These are phyloP conservation scores for Pochonia chlamydosporia DNA, from an alignment of 2,329 filamentous ascomycete genomes.

Conservation along the genomic window DNA sequence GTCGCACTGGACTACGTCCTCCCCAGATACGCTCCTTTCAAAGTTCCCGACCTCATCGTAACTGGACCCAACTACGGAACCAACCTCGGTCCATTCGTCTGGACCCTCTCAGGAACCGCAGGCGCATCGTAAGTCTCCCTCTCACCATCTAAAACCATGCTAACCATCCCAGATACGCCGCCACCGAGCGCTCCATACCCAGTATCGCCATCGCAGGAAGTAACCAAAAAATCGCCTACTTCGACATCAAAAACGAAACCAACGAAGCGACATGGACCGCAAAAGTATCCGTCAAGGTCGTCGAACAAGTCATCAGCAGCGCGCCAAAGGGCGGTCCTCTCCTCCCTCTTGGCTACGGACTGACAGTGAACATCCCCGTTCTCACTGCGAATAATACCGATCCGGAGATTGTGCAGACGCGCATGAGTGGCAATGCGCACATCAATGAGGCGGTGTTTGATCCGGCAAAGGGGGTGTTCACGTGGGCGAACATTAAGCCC, in stretches of 20 bases:
- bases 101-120: slow-evolving; percentile 44
- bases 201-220: slow-evolving; percentile 42
- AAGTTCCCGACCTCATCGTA: slow-evolving; percentile 46
- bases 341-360: slow-evolving; percentile 45
- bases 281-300: slow-evolving; percentile 35
- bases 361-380: slow-evolving; percentile 43
- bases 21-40: slow-evolving; percentile 40
- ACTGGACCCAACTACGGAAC: slow-evolving; percentile 50
- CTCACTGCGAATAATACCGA: slow-evolving; percentile 33
- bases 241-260: slow-evolving; percentile 28
- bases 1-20: slow-evolving; percentile 52
- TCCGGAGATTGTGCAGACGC: slow-evolving; percentile 39
- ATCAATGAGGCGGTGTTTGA: slow-evolving; percentile 40
- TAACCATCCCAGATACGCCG: slow-evolving; percentile 33
- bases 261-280: slow-evolving; percentile 39
- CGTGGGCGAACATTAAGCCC: slow-evolving; percentile 31
- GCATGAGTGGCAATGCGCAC: slow-evolving; percentile 42
- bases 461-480: slow-evolving; percentile 36
- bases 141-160: neutral
- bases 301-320: slow-evolving; percentile 36
- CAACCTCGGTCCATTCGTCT: slow-evolving; percentile 49
- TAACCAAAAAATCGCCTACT: slow-evolving; percentile 36
- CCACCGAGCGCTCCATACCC: slow-evolving; percentile 41
- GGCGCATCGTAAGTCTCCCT: slow-evolving; percentile 30
- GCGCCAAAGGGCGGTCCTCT: slow-evolving; percentile 23